Conservation (phyloP, 768 basidiomycete species). For the Hericium alpestre region DNA sequence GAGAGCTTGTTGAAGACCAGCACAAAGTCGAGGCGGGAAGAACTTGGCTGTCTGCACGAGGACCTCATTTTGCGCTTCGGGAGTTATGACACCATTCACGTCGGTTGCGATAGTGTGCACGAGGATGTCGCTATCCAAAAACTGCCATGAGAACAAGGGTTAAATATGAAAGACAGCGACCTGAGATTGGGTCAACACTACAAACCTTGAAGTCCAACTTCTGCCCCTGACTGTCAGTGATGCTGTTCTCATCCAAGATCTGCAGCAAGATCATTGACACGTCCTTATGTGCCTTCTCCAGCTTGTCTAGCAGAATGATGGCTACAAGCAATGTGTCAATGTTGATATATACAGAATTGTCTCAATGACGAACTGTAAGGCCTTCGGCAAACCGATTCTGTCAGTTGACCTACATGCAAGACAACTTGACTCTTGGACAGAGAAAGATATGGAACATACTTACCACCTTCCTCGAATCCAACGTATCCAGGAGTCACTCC, state of each 20-base stretch:
- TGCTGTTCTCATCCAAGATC: constrained; percentile 79
- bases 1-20: constrained; percentile 88
- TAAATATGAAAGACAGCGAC: neutral
- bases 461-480: constrained; percentile 62
- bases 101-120: constrained; percentile 55
- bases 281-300: constrained; percentile 83
- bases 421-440: neutral
- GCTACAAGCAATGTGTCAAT: constrained; percentile 22
- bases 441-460: constrained; percentile 9
- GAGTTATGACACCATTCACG: constrained; percentile 51
- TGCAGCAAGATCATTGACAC: constrained; percentile 86
- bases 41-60: constrained; percentile 67
- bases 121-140: constrained; percentile 49
- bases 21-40: constrained; percentile 79
- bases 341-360: neutral
- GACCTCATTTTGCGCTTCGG: constrained; percentile 54
- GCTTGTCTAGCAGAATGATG: constrained; percentile 55
- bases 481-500: constrained; percentile 92
- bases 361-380: constrained; percentile 35
- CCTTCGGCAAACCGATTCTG: constrained; percentile 52
- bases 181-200: neutral
- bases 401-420: constrained; percentile 37
- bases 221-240: constrained; percentile 86
- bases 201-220: constrained; percentile 81
- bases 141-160: neutral